Evolutionary conservation across 257 asterid genomes (phyloP).

Genomic region (Marsdenia floribunda): DNA sequence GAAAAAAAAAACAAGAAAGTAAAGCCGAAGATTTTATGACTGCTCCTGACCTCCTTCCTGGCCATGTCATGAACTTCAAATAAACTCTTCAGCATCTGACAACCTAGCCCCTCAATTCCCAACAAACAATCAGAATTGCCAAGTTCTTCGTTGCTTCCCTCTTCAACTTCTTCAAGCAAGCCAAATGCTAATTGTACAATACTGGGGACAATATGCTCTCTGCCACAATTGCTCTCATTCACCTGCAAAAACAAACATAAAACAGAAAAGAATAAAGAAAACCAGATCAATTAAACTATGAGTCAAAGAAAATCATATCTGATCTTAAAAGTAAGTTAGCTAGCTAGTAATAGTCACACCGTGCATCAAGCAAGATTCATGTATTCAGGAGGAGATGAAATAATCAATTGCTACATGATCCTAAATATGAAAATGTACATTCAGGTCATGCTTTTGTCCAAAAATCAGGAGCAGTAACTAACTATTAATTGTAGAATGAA

Average conservation of each 20-base stretch:
- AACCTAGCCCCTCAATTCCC: conserved; percentile 62
- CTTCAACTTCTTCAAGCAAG: conserved; percentile 73
- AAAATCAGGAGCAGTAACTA: too few relatives aligned
- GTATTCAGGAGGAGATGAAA: background rate
- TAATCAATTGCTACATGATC: background rate
- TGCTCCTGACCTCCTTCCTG: conserved; percentile 66
- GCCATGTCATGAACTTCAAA: conserved; percentile 86
- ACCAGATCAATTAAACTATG: background rate
- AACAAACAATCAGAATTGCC: conserved; percentile 52
- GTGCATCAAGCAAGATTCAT: background rate
- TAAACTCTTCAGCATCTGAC: conserved; percentile 69
- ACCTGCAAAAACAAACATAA: conserved; percentile 36
- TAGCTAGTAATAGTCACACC: background rate
- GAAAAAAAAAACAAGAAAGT: background rate
- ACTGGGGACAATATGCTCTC: conserved; percentile 81
- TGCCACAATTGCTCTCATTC: conserved; percentile 66
- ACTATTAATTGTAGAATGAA: background rate
- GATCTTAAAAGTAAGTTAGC: background rate
- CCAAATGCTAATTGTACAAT: conserved; percentile 74
- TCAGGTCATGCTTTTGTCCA: background rate
- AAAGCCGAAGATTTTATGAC: conserved; percentile 5
- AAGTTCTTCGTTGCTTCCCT: conserved; percentile 41
- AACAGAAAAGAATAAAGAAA: background rate
- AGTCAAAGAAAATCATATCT: background rate
- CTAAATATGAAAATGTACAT: background rate